Evolutionary conservation across 2,329 filamentous ascomycete species (phyloP), one percentile per base, ranked within the genome.

Genomic region (Uncinocarpus reesii): DNA sequence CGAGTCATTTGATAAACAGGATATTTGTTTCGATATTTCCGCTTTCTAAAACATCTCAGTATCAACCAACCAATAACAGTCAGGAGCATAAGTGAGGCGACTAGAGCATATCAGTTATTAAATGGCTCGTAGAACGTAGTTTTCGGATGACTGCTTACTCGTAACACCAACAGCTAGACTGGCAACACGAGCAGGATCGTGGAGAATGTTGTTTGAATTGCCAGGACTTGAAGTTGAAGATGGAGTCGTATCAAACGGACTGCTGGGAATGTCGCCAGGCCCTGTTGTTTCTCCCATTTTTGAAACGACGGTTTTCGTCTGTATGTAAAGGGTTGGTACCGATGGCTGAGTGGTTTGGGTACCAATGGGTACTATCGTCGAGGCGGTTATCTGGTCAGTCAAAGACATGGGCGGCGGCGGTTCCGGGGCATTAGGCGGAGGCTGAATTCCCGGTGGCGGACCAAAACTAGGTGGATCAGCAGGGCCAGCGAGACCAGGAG

Each of bases 91-190:
- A 42, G 38, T 7, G 31, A 2, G 13, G 20, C 31, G 43, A 48
- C 46, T 48, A 48, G 7, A 20, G 29, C 23, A 2, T 2, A 26
- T 34, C 21, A 26, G 11, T 41, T 10, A 34, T 10, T n/a, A 20
- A 16, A 35, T 24, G 7, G 3, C 18, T 31, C 7, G 16, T 23
- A 28, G 7, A 11, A 18, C 16, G 5, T 7, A 6, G 31, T 2
- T 36, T 18, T 20, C 21, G 6, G 29, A 26, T 18, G 15, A 15
- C 7, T 42, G 5, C 46, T 37, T 42, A 48, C 46, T 42, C 24
- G 45, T 47, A 15, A 42, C 23, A 5, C 46, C 46, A 36, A 43
- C 46, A 11, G 40, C 46, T 16, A 43, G n/a, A 42, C 38, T 32
- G 10, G 46, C 38, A 18, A 48, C 29, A 15, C 38, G 28, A 2